These are phyloP conservation scores for Primulina tabacum DNA, from an alignment of 257 asterid genomes.

Conservation along the genomic window DNA sequence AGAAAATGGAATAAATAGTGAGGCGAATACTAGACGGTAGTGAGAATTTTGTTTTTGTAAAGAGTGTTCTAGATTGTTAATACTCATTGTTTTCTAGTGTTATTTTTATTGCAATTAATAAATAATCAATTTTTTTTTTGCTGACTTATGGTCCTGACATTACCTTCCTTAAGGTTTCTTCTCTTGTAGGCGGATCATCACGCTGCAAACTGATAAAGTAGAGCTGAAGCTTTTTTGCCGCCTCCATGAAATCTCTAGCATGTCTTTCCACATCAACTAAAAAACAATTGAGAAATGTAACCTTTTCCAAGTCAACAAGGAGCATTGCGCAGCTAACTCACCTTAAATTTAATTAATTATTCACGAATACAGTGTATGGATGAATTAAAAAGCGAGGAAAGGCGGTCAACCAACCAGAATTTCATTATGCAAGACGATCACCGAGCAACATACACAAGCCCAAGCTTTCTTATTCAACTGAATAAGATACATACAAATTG, in stretches of 20 bases:
- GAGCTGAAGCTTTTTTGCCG: constrained; percentile 90
- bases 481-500: not conserved
- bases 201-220: constrained; percentile 80
- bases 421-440: not conserved
- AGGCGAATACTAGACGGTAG: not conserved
- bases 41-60: not conserved
- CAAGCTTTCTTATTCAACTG: not conserved
- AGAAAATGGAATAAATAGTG: not conserved
- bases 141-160: not conserved
- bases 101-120: too few species aligned
- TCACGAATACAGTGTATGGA: not conserved
- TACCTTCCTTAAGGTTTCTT: constrained; percentile 73
- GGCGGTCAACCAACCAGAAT: not conserved
- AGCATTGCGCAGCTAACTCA: not conserved
- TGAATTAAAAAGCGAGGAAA: not conserved
- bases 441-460: not conserved
- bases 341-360: not conserved
- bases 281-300: constrained; percentile 14
- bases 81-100: too few species aligned
- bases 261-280: constrained; percentile 96
- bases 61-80: not conserved
- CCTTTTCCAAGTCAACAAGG: constrained; percentile 1
- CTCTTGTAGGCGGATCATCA: constrained; percentile 72
- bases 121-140: not conserved
- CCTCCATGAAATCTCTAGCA: constrained; percentile 96